Percentiles rank a stretch among this genome's conserved stretches.
These are phyloP conservation scores for Fusarium sp. DNA, from an alignment of 2,329 filamentous ascomycete genomes.

Conservation along the genomic window DNA sequence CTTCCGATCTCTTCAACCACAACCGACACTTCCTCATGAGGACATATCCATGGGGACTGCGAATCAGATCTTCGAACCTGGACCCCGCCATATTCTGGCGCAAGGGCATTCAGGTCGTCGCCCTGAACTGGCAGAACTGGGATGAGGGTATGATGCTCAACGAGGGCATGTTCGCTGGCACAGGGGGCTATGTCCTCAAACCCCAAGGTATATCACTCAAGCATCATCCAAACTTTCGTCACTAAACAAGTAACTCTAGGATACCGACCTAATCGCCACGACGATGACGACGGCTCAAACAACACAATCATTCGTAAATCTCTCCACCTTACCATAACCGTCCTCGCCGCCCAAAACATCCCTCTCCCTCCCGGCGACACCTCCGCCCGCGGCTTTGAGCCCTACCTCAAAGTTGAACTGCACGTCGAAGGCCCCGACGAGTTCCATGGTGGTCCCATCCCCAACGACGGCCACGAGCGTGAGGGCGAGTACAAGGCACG, in stretches of 20 bases:
- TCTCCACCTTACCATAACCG: constrained; percentile 79
- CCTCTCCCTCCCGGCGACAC: constrained; percentile 73
- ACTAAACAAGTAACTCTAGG: constrained; percentile 38
- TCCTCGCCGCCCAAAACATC: constrained; percentile 84
- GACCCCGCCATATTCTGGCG: constrained; percentile 91
- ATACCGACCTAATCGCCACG: constrained; percentile 50
- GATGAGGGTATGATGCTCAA: constrained; percentile 98
- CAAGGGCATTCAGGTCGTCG: constrained; percentile 90
- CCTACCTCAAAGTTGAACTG: constrained; percentile 87
- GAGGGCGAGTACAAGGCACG: constrained; percentile 70
- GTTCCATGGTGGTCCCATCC: constrained; percentile 54
- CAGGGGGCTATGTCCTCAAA: constrained; percentile 89
- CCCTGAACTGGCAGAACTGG: constrained; percentile 93
- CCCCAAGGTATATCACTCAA: constrained; percentile 69
- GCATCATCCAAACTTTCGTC: too few species aligned
- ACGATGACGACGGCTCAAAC: constrained; percentile 41
- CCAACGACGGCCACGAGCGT: constrained; percentile 59
- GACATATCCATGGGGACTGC: constrained; percentile 87
- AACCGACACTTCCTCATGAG: constrained; percentile 89
- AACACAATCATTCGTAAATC: constrained; percentile 66
- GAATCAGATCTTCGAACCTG: constrained; percentile 88
- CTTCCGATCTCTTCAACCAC: constrained; percentile 78
- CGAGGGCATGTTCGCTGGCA: constrained; percentile 89
- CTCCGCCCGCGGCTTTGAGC: constrained; percentile 73
- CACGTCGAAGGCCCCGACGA: constrained; percentile 81